Percentiles rank a stretch among this genome's conserved stretches.
phyloP scores from a whole-genome alignment of 2,329 filamentous ascomycete species.

The Colletotrichum lindemuthianum region DNA sequence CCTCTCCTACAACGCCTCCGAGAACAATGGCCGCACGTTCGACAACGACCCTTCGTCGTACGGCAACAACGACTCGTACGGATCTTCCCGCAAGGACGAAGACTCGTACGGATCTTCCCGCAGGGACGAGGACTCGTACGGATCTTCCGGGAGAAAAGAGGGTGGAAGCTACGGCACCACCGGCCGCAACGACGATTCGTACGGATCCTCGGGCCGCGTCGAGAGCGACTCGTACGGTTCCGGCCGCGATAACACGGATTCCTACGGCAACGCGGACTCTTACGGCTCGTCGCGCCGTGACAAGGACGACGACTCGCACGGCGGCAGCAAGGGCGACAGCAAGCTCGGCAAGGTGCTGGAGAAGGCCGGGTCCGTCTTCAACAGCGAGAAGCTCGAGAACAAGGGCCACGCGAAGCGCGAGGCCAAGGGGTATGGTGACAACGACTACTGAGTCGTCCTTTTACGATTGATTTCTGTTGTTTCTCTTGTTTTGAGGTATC shows the following conservation, averaged over 20 bases:
- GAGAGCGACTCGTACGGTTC: slow-evolving; percentile 36
- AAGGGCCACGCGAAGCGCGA: slow-evolving; percentile 63
- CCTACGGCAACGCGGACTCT: slow-evolving; percentile 35
- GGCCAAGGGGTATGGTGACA: slow-evolving; percentile 45
- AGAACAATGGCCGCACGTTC: slow-evolving; percentile 35
- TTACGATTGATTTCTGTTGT: too few species aligned
- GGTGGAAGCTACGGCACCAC: slow-evolving; percentile 29
- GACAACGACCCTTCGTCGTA: slow-evolving; percentile 26
- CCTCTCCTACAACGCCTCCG: slow-evolving; percentile 38
- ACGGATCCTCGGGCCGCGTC: slow-evolving; percentile 35
- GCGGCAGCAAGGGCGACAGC: slow-evolving; percentile 43
- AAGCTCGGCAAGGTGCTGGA: slow-evolving; percentile 67
- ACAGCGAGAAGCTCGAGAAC: slow-evolving; percentile 56
- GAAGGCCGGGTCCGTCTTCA: slow-evolving; percentile 62
- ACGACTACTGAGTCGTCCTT: slow-evolving; percentile 17
- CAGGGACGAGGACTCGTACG: slow-evolving; percentile 36
- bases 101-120: slow-evolving; percentile 38
- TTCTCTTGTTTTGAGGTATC: not conserved
- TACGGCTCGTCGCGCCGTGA: slow-evolving; percentile 41
- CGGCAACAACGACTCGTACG: slow-evolving; percentile 37
- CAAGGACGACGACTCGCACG: slow-evolving; percentile 40
- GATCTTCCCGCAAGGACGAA: slow-evolving; percentile 37
- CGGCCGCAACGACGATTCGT: slow-evolving; percentile 31
- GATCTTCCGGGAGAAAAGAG: slow-evolving; percentile 2
- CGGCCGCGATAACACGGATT: slow-evolving; percentile 43